Evolutionary conservation across 352 stramenopile genomes (phyloP).

Genomic region (Thraustochytrium striatum): DNA sequence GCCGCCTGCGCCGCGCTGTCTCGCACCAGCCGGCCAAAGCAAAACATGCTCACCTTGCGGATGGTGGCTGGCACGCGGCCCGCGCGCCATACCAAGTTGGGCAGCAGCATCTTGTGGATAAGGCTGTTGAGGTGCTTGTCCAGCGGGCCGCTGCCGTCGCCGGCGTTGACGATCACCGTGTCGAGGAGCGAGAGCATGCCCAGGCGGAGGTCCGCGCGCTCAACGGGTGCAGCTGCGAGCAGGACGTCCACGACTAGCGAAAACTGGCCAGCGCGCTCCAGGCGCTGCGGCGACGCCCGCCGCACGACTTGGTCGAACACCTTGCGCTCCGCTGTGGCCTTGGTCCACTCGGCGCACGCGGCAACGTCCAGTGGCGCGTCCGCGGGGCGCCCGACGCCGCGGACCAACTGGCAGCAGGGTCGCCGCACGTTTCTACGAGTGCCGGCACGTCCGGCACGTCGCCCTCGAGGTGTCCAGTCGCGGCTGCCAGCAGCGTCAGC

Average conservation of each 20-base stretch:
- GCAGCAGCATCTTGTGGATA: slow-evolving; percentile 21
- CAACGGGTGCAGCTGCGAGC: background rate
- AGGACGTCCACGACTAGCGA: slow-evolving; percentile 1
- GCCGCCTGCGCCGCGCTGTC: background rate
- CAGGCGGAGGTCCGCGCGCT: slow-evolving; percentile 17
- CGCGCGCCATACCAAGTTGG: slow-evolving; percentile 37
- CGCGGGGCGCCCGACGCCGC: too few relatives aligned
- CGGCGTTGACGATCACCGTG: background rate
- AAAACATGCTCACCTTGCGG: slow-evolving; percentile 46
- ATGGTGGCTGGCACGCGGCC: slow-evolving; percentile 33
- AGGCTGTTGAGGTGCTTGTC: background rate
- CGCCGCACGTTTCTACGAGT: background rate
- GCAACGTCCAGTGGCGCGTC: background rate
- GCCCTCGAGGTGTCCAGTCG: too few relatives aligned
- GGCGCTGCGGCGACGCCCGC: background rate
- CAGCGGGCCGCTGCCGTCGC: background rate
- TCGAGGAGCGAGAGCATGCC: slow-evolving; percentile 36
- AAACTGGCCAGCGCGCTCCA: background rate
- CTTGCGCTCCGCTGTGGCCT: background rate
- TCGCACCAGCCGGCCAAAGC: slow-evolving; percentile 5
- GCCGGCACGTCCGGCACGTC: background rate
- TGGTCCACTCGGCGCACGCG: background rate
- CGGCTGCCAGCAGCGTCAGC: slow-evolving; percentile 13
- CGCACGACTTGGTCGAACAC: slow-evolving; percentile 34
- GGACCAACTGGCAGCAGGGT: background rate